A percentile compares a stretch with the other conserved stretches of the same genome.
These are phyloP conservation scores for Pestalotiopsis sp. DNA, from an alignment of 2,329 filamentous ascomycete genomes.

Conservation along the genomic window DNA sequence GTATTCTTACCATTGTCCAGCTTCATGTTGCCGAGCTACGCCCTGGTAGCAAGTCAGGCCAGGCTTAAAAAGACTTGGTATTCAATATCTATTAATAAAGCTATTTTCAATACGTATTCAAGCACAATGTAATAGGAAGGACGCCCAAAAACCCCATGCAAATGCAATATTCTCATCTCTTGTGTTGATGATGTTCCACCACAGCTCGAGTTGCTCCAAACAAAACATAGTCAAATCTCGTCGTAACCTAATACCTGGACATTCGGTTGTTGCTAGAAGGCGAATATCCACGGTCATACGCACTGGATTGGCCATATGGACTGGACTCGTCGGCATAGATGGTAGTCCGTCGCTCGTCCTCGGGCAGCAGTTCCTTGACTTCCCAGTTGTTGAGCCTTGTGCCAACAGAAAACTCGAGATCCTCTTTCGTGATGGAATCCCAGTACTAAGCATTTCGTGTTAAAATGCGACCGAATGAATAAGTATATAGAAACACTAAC, in stretches of 20 bases:
- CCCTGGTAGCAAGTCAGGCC: neutral
- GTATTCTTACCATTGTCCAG: neutral
- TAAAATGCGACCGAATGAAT: neutral
- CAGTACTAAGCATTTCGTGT: constrained; percentile 68
- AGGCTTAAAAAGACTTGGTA: neutral
- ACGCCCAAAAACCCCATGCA: constrained; percentile 6
- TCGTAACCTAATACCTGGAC: constrained; percentile 30
- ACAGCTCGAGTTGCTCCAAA: neutral
- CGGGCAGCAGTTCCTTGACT: constrained; percentile 85
- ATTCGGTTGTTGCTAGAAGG: constrained; percentile 32
- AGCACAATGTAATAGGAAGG: neutral
- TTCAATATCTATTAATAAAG: neutral
- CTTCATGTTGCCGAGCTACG: neutral
- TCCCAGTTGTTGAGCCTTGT: constrained; percentile 98
- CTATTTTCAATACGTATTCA: neutral
- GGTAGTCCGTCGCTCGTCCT: constrained; percentile 76
- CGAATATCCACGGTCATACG: constrained; percentile 52
- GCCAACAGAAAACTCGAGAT: constrained; percentile 96
- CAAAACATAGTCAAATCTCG: neutral
- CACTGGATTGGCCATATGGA: constrained; percentile 47
- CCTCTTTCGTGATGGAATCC: constrained; percentile 98
- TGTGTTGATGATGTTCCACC: neutral
- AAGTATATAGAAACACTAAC: constrained; percentile 40
- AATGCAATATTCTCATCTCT: neutral
- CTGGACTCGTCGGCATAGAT: constrained; percentile 70